Base-by-base conservation (phyloP, 179 eudicot genomes). In the Sideroxylon spinosum region DNA sequence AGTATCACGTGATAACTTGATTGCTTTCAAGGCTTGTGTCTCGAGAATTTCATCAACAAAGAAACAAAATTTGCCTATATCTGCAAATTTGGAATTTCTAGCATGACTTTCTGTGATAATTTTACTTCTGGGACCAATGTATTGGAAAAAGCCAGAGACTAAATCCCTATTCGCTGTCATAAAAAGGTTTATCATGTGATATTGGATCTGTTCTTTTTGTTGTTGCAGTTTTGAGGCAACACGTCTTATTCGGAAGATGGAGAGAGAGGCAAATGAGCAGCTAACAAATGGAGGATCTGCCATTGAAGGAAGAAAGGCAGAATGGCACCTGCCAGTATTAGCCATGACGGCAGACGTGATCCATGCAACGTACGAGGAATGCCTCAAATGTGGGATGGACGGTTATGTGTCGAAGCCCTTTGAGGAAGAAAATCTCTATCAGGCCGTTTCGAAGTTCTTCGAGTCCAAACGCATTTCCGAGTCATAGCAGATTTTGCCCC, bases 271-370 rank as follows among this genome's bases (percentile, higher is more conserved):
- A 66, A 87, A 85, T 46, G 72, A 81, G 25, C 76, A 70, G 64
- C 63, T 70, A 60, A 53, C 4, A 25, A 85, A 82, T 9, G 82
- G 59, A 49, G 76, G 37, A 20, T 49, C 79, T 23, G 2, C 17
- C 66, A 46, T 52, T 23, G 84, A 59, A 46, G 80, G 80, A 68
- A 71, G 70, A 16, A 78, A 53, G 63, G 14, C 74, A 0, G 69
- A 64, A 23, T 84, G 89, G 87, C 94, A 90, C 75, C 23, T 90
- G 76, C 94, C 94, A 9, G 85, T 90, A 71, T 68, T 90, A 75
- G 92, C 94, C 19, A 90, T 90, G 94, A 90, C 94, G 0, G 94
- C 94, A 6, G 94, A 90, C 66, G 94, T 90, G 32, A 89, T 90
- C 71, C 94, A 90, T 17, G 94, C 94, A 57, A 90, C 94, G 0